A percentile compares a stretch with the other conserved stretches of the same genome.
Conservation (phyloP, 2,329 filamentous ascomycete species). For the Chaetomiaceae sp. region DNA sequence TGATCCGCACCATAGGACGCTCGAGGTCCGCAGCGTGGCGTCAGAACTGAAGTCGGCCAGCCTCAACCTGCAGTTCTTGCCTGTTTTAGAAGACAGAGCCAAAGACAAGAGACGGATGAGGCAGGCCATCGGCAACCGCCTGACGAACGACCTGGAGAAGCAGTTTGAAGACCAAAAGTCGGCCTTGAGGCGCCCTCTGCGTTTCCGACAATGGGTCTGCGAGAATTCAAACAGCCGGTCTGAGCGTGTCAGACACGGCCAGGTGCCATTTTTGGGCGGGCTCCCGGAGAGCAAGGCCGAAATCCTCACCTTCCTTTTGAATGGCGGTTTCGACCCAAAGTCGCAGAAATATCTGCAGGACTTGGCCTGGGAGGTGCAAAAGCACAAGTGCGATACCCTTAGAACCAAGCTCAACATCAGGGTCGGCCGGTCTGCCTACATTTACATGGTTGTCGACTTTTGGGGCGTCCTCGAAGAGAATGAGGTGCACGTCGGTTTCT, state of each 20-base stretch:
- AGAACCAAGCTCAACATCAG: conserved; percentile 55
- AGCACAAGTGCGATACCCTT: conserved; percentile 49
- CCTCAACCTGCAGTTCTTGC: conserved; percentile 65
- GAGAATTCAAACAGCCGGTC: conserved; percentile 35
- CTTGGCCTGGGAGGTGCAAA: conserved; percentile 44
- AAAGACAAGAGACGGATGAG: conserved; percentile 43
- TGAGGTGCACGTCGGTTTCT: conserved; percentile 66
- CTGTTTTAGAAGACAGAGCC: conserved; percentile 60
- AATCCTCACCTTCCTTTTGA: conserved; percentile 50
- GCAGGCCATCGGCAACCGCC: conserved; percentile 43
- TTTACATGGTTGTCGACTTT: conserved; percentile 68
- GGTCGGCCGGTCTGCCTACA: conserved; percentile 56
- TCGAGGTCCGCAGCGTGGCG: conserved; percentile 57
- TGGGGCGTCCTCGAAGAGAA: conserved; percentile 54
- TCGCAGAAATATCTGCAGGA: conserved; percentile 47
- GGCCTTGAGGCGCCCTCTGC: conserved; percentile 46
- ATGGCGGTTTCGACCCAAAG: conserved; percentile 55
- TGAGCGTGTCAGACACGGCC: conserved; percentile 38
- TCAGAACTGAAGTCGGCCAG: conserved; percentile 46
- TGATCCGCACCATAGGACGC: conserved; percentile 52
- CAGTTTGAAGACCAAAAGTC: conserved; percentile 50
- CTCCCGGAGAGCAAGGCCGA: conserved; percentile 50
- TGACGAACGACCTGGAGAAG: conserved; percentile 45
- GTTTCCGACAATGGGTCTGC: conserved; percentile 52
- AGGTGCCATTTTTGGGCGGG: conserved; percentile 44